Conservation (phyloP, 495 filamentous ascomycete species). For the Talaromyces borbonicus region DNA sequence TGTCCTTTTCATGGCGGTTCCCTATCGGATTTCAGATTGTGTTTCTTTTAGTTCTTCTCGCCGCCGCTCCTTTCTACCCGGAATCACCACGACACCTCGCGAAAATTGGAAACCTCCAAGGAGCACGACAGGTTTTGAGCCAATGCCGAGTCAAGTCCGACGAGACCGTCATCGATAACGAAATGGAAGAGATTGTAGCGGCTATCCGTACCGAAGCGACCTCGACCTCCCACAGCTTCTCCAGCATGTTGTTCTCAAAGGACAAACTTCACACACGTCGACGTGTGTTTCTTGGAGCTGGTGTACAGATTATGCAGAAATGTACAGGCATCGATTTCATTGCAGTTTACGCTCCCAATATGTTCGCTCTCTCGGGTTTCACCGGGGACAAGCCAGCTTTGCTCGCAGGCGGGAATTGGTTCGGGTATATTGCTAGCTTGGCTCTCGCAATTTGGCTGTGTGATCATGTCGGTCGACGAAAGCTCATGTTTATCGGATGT, state of each 20-base stretch:
- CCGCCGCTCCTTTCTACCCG: slow-evolving; percentile 32
- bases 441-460: slow-evolving; percentile 26
- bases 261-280: slow-evolving; percentile 21
- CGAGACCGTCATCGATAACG: slow-evolving; percentile 14
- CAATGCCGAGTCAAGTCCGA: slow-evolving; percentile 16
- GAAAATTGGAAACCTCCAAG: slow-evolving; percentile 37
- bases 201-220: slow-evolving; percentile 17
- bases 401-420: slow-evolving; percentile 37
- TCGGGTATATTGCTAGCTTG: slow-evolving; percentile 34
- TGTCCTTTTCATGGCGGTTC: slow-evolving; percentile 24
- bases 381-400: slow-evolving; percentile 26
- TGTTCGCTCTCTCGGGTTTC: slow-evolving; percentile 19
- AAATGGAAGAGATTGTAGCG: slow-evolving; percentile 18
- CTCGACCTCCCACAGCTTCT: slow-evolving; percentile 15
- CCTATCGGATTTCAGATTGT: slow-evolving; percentile 27
- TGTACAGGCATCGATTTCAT: slow-evolving; percentile 32
- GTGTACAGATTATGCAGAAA: slow-evolving; percentile 39
- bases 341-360: slow-evolving; percentile 18
- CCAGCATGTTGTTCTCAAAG: slow-evolving; percentile 16
- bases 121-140: slow-evolving; percentile 21
- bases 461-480: slow-evolving; percentile 14
- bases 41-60: slow-evolving; percentile 14
- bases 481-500: slow-evolving; percentile 14
- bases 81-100: slow-evolving; percentile 45
- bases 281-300: slow-evolving; percentile 35